Evolutionary conservation across 768 basidiomycete genomes (phyloP).

Genomic region (Boletus rubroflammeus): DNA sequence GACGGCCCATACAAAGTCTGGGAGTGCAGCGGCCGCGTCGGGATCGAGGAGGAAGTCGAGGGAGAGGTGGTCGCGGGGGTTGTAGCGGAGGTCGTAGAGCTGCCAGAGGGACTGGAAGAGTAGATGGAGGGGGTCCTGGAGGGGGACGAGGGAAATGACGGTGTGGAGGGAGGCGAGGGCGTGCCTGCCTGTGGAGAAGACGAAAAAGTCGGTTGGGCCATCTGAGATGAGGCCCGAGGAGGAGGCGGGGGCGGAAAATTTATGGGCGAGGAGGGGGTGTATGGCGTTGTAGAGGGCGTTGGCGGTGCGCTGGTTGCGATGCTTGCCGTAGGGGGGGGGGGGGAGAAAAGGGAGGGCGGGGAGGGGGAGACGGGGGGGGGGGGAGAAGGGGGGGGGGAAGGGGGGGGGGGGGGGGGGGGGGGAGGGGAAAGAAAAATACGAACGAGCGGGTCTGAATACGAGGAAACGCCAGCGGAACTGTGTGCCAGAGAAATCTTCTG

Average conservation of each 20-base stretch:
- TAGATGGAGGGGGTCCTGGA: constrained; percentile 76
- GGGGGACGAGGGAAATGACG: constrained; percentile 70
- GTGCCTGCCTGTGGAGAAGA: constrained; percentile 84
- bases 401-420: constrained; percentile 37
- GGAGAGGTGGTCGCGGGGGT: constrained; percentile 62
- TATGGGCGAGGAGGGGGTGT: constrained; percentile 52
- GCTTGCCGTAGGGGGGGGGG: constrained; percentile 58
- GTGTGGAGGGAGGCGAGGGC: constrained; percentile 76
- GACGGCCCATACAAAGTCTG: constrained; percentile 81
- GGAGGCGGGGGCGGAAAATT: constrained; percentile 69
- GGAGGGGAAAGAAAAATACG: constrained; percentile 21
- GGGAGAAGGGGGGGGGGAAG: constrained; percentile 34
- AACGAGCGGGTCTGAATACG: constrained; percentile 77
- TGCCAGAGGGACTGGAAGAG: constrained; percentile 57
- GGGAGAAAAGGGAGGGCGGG: constrained; percentile 54
- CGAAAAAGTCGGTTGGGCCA: constrained; percentile 76
- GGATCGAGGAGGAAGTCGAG: constrained; percentile 75
- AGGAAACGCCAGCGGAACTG: constrained; percentile 73
- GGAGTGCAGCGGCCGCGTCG: constrained; percentile 34
- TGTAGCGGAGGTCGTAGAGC: constrained; percentile 74
- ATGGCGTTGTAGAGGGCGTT: constrained; percentile 65
- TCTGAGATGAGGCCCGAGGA: constrained; percentile 55
- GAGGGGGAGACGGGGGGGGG: constrained; percentile 41
- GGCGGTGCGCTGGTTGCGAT: constrained; percentile 55
- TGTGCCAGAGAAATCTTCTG: constrained; percentile 65